Base-by-base conservation (phyloP, 1,284 basidiomycete species). In the Apiotrichum gamsii region DNA sequence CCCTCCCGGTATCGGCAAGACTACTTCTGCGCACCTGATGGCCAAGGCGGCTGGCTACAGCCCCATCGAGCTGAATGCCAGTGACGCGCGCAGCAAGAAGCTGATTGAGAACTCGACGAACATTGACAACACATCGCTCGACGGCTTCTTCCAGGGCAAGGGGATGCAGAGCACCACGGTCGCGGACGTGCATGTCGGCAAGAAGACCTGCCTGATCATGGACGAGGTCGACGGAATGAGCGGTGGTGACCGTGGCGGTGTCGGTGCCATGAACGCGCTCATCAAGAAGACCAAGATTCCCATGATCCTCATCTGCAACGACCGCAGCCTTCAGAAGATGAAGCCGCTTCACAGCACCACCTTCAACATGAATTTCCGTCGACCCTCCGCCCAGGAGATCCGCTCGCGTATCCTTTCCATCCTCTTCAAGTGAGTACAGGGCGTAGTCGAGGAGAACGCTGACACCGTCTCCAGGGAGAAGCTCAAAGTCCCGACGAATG, bases 221-320 rank as follows among this genome's bases (percentile, higher is more conserved):
- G 95, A 99, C 66, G 95, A 99, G 70, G 94, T 98, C 0, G 94
- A 99, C 61, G 94, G 95, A 8, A 98, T 98, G 91, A 95, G 90
- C 6, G 88, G 89, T 3, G 94, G 94, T 21, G 95, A 99, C 71
- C 80, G 94, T 42, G 94, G 95, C 18, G 94, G 94, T 53, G 86
- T 97, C 1, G 93, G 90, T 24, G 94, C 94, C 8, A 73, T 98
- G 61, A 91, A 91, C 52, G 81, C 83, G 0, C 67, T 99, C 48
- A 95, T 98, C 64, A 91, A 86, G 75, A 97, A 96, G 77, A 87
- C 88, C 13, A 89, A 85, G 85, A 83, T 97, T 42, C 95, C 95
- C 0, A 90, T 99, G 60, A 96, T 99, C 28, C 91, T 94, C 63
- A 97, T 99, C 56, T 93, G 91, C 51, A 99, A 99, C 64, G 94